Conservation (phyloP, 2,329 filamentous ascomycete species). For the Monosporascus sp. region DNA sequence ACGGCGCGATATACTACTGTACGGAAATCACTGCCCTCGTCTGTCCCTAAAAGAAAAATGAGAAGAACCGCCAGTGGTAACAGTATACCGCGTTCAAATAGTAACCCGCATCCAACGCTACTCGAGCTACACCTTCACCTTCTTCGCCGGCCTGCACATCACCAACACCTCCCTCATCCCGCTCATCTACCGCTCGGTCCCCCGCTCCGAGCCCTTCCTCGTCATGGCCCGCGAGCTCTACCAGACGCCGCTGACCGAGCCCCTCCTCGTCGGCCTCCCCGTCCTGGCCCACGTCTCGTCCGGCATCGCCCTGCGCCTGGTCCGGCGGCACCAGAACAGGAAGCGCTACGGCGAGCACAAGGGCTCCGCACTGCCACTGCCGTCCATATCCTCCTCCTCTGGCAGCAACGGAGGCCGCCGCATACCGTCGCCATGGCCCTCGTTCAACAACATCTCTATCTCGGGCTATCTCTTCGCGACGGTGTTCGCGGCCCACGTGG, state of each 20-base stretch:
- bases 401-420: slow-evolving; percentile 5
- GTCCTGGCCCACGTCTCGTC: slow-evolving; percentile 70
- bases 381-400: slow-evolving; percentile 23
- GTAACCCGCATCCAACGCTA: slow-evolving; percentile 79
- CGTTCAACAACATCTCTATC: slow-evolving; percentile 61
- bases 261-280: slow-evolving; percentile 71
- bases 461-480: slow-evolving; percentile 67
- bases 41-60: background rate
- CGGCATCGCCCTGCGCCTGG: slow-evolving; percentile 70
- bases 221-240: slow-evolving; percentile 90
- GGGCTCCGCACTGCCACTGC: slow-evolving; percentile 30
- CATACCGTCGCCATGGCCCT: slow-evolving; percentile 57
- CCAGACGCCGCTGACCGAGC: slow-evolving; percentile 76
- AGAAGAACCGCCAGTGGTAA: background rate
- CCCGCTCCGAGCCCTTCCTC: slow-evolving; percentile 76
- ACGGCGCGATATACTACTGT: slow-evolving; percentile 73
- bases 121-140: slow-evolving; percentile 76
- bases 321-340: slow-evolving; percentile 67
- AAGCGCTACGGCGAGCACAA: slow-evolving; percentile 66
- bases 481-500: slow-evolving; percentile 65
- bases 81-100: slow-evolving; percentile 26
- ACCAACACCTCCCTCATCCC: slow-evolving; percentile 79
- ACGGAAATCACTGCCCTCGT: slow-evolving; percentile 25
- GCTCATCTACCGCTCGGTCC: slow-evolving; percentile 65
- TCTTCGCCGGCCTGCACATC: slow-evolving; percentile 73